Evolutionary conservation across 2,329 filamentous ascomycete genomes (phyloP).

Genomic region (Exophiala lecanii-corni): DNA sequence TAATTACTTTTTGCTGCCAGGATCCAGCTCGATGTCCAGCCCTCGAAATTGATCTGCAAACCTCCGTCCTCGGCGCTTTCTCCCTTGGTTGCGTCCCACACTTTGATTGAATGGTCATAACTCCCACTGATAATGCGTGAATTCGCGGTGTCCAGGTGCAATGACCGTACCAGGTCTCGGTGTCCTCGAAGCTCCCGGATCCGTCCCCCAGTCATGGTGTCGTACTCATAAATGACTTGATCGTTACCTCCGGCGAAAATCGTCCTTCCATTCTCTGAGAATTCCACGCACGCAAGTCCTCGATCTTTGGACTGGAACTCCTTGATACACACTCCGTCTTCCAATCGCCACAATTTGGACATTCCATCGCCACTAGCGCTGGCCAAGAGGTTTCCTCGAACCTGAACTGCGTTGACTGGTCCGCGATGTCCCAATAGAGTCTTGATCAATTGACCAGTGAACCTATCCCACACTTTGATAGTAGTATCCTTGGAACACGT

Average conservation of each 20-base stretch:
- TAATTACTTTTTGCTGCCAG: slow-evolving; percentile 95
- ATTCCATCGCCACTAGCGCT: slow-evolving; percentile 90
- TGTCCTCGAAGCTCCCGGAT: slow-evolving; percentile 78
- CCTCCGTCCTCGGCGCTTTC: slow-evolving; percentile 74
- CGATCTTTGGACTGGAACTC: slow-evolving; percentile 89
- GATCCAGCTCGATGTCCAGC: slow-evolving; percentile 96
- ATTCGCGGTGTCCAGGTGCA: slow-evolving; percentile 85
- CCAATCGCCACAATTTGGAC: slow-evolving; percentile 93
- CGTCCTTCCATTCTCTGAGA: slow-evolving; percentile 88
- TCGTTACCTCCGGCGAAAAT: slow-evolving; percentile 95
- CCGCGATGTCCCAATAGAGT: slow-evolving; percentile 81
- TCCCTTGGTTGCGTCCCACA: slow-evolving; percentile 82
- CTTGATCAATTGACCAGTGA: slow-evolving; percentile 69
- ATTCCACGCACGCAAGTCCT: slow-evolving; percentile 91
- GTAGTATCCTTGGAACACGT: slow-evolving; percentile 95
- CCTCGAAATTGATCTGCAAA: slow-evolving; percentile 77
- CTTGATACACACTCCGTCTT: slow-evolving; percentile 80
- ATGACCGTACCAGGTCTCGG: slow-evolving; percentile 75
- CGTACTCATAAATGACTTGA: slow-evolving; percentile 91
- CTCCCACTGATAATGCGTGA: slow-evolving; percentile 84
- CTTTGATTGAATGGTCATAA: slow-evolving; percentile 93
- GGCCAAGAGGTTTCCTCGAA: slow-evolving; percentile 87
- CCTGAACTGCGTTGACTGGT: slow-evolving; percentile 92
- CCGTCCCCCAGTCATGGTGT: slow-evolving; percentile 82
- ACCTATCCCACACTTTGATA: slow-evolving; percentile 91